phyloP scores from a whole-genome alignment of 345 rosid genomes.

The Citrus glauca region DNA sequence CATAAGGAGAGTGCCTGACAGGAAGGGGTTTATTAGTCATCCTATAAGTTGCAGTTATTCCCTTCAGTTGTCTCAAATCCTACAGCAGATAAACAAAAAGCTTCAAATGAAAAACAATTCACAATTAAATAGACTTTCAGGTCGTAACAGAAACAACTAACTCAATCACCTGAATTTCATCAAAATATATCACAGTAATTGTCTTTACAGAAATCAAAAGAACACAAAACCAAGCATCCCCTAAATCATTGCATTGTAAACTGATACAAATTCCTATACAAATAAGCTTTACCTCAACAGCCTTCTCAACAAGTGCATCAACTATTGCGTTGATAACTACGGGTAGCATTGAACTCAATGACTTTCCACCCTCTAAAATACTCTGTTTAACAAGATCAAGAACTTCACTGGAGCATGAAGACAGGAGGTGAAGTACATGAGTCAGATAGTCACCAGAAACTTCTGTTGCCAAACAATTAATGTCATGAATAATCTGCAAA shows the following conservation, averaged over 20 bases:
- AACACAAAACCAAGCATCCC: constrained; percentile 1
- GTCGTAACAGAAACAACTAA: not conserved
- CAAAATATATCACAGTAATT: constrained; percentile 1
- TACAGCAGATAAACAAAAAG: constrained; percentile 18
- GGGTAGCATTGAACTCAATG: constrained; percentile 57
- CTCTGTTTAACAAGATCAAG: constrained; percentile 70
- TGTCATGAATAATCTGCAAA: constrained; percentile 87
- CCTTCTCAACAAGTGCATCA: constrained; percentile 71
- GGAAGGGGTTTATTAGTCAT: constrained; percentile 96
- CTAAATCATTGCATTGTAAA: not conserved
- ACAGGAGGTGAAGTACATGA: constrained; percentile 52
- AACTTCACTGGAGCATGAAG: constrained; percentile 70
- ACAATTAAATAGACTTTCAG: not conserved
- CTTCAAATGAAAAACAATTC: not conserved
- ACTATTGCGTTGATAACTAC: constrained; percentile 46
- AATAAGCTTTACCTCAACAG: constrained; percentile 71
- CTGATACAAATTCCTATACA: not conserved
- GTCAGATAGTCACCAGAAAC: constrained; percentile 62
- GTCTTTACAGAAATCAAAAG: not conserved
- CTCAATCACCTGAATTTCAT: not conserved
- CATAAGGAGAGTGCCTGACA: constrained; percentile 84
- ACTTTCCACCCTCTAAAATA: constrained; percentile 64
- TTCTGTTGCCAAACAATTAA: constrained; percentile 58
- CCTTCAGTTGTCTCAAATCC: constrained; percentile 86
- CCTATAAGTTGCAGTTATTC: constrained; percentile 85